Evolutionary conservation across 2,329 filamentous ascomycete genomes (phyloP).

Genomic region (Calcarisporium arbuscula): DNA sequence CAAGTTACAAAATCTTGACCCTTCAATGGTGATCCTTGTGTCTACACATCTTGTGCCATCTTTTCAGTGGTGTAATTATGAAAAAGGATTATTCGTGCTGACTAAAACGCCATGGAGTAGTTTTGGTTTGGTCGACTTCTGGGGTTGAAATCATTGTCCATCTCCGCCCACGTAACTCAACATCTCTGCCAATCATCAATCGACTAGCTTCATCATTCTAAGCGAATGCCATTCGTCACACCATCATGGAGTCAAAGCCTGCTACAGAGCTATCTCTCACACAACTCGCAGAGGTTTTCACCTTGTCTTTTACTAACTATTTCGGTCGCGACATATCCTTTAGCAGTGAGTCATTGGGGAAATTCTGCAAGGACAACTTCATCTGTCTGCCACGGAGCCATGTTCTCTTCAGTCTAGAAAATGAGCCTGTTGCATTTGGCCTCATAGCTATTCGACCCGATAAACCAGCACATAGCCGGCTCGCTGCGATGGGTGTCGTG

Average conservation of each 20-base stretch:
- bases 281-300: slow-evolving; percentile 11
- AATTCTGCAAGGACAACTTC: slow-evolving; percentile 5
- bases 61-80: too few species aligned
- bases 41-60: too few species aligned
- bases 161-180: too few species aligned
- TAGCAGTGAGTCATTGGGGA: slow-evolving; percentile 5
- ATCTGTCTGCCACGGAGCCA: slow-evolving; percentile 8
- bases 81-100: too few species aligned
- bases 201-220: too few species aligned
- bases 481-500: slow-evolving; percentile 15
- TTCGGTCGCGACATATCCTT: slow-evolving; percentile 7
- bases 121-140: too few species aligned
- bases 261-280: slow-evolving; percentile 1
- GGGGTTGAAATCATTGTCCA: too few species aligned
- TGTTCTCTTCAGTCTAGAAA: slow-evolving; percentile 6
- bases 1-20: too few species aligned
- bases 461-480: slow-evolving; percentile 11
- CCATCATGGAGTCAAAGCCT: slow-evolving; percentile 8
- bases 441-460: slow-evolving; percentile 14
- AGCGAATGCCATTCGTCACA: too few species aligned
- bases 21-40: too few species aligned
- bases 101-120: too few species aligned
- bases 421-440: slow-evolving; percentile 12
- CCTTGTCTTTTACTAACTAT: slow-evolving; percentile 11
- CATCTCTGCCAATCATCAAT: too few species aligned